Evolutionary conservation across 768 basidiomycete genomes (phyloP), one percentile per base, ranked within the genome.

Genomic region (Tremella fuciformis): DNA sequence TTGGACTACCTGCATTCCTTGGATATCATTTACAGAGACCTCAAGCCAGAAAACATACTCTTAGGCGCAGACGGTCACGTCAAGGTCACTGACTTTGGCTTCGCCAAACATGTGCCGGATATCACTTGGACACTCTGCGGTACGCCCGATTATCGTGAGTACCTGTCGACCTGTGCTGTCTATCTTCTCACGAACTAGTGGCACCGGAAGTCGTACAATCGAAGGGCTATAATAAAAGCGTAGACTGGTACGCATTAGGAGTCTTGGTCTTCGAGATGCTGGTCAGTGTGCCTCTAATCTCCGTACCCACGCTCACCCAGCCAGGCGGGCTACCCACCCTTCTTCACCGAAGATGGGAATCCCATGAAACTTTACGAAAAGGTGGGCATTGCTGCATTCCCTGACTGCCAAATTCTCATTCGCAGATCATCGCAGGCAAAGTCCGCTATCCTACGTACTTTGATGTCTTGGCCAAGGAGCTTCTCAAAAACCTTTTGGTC

Each of bases 1-100:
- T 63, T 78, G 29, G 77, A 78, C 60, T 78, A 78, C 64, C 69
- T 78, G 1, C 77, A 78, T 53, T 78, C 77, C 0, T 66, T 78
- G 25, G 72, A 78, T 57, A 78, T 78, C 67, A 78, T 78, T 63
- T 78, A 78, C 64, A 72, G 77, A 15, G 77, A 78, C 61, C 65
- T 78, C 38, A 78, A 78, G 59, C 77, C 77, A 13, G 77, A 79
- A 75, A 97, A 97, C 73, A 88, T 97, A 49, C 82, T 97, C 26
- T 83, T 97, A 52, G 90, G 88, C 62, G 82, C 85, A n/a, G 92
- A 96, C 71, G 93, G 93, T 0, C 92, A 97, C 76, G 91, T 97
- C 78, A 96, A 94, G 78, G 86, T 97, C 34, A 91, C 92, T 15
- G 93, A 97, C 75, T 97, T 97, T 68, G 93, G 93, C 13, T 96